phyloP scores from a whole-genome alignment of 2,329 filamentous ascomycete species.

The Rutstroemia sydowiana region DNA sequence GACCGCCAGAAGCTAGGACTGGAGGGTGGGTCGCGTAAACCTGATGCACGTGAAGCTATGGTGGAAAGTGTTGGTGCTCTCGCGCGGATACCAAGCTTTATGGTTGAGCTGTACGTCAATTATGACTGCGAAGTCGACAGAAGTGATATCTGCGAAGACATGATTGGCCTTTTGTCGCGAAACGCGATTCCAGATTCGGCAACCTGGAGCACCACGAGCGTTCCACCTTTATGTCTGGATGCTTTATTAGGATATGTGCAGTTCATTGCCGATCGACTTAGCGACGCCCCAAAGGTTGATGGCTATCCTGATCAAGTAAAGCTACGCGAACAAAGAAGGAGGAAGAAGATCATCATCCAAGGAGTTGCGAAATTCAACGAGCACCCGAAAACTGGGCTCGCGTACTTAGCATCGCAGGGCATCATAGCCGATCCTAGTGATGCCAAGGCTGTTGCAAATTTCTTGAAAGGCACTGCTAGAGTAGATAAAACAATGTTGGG shows the following conservation, averaged over 20 bases:
- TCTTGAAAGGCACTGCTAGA: slow-evolving; percentile 78
- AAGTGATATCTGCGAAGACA: slow-evolving; percentile 87
- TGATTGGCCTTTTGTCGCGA: slow-evolving; percentile 83
- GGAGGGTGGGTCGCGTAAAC: slow-evolving; percentile 85
- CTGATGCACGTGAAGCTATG: slow-evolving; percentile 96
- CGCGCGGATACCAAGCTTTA: slow-evolving; percentile 86
- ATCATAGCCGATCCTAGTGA: slow-evolving; percentile 73
- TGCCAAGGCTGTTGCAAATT: slow-evolving; percentile 72
- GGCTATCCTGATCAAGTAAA: slow-evolving; percentile 57
- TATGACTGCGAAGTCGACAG: slow-evolving; percentile 95
- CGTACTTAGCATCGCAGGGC: slow-evolving; percentile 75
- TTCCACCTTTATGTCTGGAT: slow-evolving; percentile 89
- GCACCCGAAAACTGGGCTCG: slow-evolving; percentile 80
- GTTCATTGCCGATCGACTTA: slow-evolving; percentile 79
- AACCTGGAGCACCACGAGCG: slow-evolving; percentile 98
- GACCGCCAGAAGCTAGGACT: slow-evolving; percentile 88
- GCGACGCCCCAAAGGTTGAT: slow-evolving; percentile 57
- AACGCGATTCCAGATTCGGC: slow-evolving; percentile 96
- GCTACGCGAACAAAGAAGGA: slow-evolving; percentile 65
- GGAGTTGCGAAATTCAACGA: slow-evolving; percentile 93
- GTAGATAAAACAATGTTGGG: slow-evolving; percentile 87
- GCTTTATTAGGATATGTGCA: slow-evolving; percentile 86
- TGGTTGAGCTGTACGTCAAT: slow-evolving; percentile 93
- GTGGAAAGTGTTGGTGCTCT: slow-evolving; percentile 91
- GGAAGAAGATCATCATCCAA: slow-evolving; percentile 82